Base-by-base conservation (phyloP, 2,329 filamentous ascomycete genomes). In the Arthrobotrys pseudoclavata region DNA sequence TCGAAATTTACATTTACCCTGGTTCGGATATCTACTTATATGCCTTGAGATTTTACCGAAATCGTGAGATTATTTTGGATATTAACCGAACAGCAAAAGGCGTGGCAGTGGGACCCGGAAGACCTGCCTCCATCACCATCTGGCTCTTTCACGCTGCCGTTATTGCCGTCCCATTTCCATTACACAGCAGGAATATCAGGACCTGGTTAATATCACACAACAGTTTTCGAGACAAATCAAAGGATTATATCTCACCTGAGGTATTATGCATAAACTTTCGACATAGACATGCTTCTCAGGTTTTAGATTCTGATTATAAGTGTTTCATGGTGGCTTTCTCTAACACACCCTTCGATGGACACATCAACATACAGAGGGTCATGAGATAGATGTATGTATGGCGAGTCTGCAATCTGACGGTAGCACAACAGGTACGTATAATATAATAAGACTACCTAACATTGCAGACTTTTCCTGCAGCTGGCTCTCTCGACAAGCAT, bases 51-150 rank as follows among this genome's bases (percentile, higher is more conserved):
- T 76, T 76, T 76, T 76, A 76, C 72, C 57, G 72, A 76, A 76
- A 76, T 76, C 72, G 72, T 66, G 66, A 76, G 72, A 76, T 57
- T 69, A 60, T 63, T 72, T 47, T 64, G 20, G 60, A 76, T 34
- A 70, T 76, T 76, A 76, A 70, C 72, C 72, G 72, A 76, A 68
- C 42, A 50, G 60, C 48, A 66, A 71, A 52, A 69, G 63, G 71
- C 71, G 71, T 76, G 71, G 71, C 71, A 68, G 70, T 68, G 69
- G 69, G 52, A 34, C 34, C 47, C 69, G 57, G 50, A 67, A 61
- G 61, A 52, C 52, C 7, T 74, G 60, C 70, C 67, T 61, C 31
- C 61, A 34, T 4, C 31, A 74, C 61, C 53, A 50, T 55, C 40
- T 63, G 57, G 45, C 42, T 53, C 22, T 66, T 52, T 24, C 63